Base-by-base conservation (phyloP, 805 yeast species). In the Ogataea minuta region DNA sequence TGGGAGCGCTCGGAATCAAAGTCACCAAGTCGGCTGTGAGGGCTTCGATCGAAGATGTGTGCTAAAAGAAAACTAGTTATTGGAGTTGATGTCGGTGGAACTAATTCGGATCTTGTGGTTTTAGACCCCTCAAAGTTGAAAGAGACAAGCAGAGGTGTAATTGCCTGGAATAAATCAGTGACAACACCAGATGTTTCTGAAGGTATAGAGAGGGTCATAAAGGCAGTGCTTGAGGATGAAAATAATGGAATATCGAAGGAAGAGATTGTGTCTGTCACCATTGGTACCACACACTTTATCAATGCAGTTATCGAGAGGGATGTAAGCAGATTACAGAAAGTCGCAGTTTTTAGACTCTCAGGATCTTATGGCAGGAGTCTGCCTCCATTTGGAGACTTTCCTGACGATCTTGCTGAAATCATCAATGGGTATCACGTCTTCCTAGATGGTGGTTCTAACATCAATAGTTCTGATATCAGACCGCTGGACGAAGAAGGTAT, bases 121-220 rank as follows among this genome's bases (percentile, higher is more conserved):
- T n/a, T 37, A 13, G 41, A 37, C 14, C 41, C 41, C 14, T 15
- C 41, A 9, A 16, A 21, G 23, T 23, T 37, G 14, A 24, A 28
- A 14, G 65, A 13, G 50, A 56, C 21, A 43, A 21, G 17, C 12
- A 13, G 36, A 14, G 41, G 41, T 4, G 41, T 37, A 10, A 21
- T 37, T 19, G 35, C 41, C 3, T 37, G 41, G 41, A 35, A 37
- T 23, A 37, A 37, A 16, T 31, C 41, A 4, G 32, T 31, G 2
- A 37, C 41, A n/a, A 37, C 41, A 10, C 41, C 41, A 3, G 41
- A 37, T 12, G 41, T 37, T 15, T 31, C 36, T 10, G 41, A 11
- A 5, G 41, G 41, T 3, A 37, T 37, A 15, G 41, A 37, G 27
- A 31, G 31, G 7, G 36, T 36, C 7, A 30, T 37, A 15, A 37